A percentile compares a stretch with the other conserved stretches of the same genome.
Evolutionary conservation across 192 early-diverging fungal genomes (phyloP).

Genomic region (Powellomyces hirtus): DNA sequence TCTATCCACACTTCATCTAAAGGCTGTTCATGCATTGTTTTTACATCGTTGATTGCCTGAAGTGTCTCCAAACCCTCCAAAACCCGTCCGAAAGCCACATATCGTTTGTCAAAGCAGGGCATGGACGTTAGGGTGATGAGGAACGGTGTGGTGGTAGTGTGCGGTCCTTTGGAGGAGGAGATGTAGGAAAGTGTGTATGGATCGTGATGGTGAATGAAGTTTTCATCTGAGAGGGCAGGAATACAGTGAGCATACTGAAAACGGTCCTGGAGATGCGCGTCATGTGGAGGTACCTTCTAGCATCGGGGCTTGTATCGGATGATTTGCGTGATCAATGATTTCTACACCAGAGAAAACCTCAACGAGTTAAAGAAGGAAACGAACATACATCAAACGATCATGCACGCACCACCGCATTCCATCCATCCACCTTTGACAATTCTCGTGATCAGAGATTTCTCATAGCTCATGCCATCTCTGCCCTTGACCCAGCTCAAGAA

Average conservation of each 20-base stretch:
- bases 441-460: conserved; percentile 12
- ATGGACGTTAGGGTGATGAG: conserved; percentile 44
- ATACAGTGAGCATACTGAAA: too few species aligned
- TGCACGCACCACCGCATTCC: conserved; percentile 39
- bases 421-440: conserved; percentile 46
- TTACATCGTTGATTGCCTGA: conserved; percentile 25
- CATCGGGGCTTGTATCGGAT: background rate
- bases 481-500: conserved; percentile 35
- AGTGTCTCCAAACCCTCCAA: conserved; percentile 42
- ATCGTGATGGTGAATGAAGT: conserved; percentile 47
- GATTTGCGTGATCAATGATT: background rate
- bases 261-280: background rate
- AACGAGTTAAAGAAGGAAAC: background rate
- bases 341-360: background rate
- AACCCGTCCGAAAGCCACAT: conserved; percentile 46
- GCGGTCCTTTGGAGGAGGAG: conserved; percentile 36
- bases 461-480: conserved; percentile 3
- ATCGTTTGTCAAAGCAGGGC: conserved; percentile 50
- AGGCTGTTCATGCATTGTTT: conserved; percentile 40
- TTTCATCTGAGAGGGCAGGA: conserved; percentile 40
- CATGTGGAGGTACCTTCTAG: background rate
- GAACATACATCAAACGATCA: background rate
- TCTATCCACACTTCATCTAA: conserved; percentile 13
- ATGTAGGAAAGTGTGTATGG: conserved; percentile 43
- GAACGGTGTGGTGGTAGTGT: conserved; percentile 40